Conservation (phyloP, 306 rosid genomes). For the Begonia fuchsioides region DNA sequence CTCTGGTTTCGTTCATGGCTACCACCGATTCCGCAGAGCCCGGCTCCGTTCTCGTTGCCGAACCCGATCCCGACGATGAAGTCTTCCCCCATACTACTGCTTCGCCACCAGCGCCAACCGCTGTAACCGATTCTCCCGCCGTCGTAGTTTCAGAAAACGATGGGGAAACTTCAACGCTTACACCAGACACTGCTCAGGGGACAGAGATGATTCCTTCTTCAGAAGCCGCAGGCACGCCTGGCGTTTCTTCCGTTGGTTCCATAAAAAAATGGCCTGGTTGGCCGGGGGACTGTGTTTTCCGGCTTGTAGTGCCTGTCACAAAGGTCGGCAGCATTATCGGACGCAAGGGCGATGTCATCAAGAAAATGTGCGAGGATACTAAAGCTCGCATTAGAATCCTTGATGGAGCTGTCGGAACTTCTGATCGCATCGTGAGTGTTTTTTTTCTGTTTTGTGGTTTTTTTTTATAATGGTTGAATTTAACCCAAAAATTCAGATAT, state of each 20-base stretch:
- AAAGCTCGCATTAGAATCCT: constrained; percentile 91
- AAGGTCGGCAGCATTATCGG: constrained; percentile 95
- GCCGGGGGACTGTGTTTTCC: constrained; percentile 87
- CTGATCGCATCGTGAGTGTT: constrained; percentile 77
- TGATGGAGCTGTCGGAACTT: constrained; percentile 67
- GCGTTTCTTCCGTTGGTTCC: constrained; percentile 7
- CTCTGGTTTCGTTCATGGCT: too few relatives aligned
- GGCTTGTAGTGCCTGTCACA: constrained; percentile 69
- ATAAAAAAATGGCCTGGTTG: constrained; percentile 90
- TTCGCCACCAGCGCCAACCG: too few relatives aligned
- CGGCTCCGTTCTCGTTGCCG: too few relatives aligned
- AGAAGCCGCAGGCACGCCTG: constrained; percentile 2
- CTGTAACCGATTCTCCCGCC: too few relatives aligned
- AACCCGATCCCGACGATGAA: too few relatives aligned
- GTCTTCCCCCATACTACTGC: too few relatives aligned
- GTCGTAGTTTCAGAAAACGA: too few relatives aligned
- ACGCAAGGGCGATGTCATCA: constrained; percentile 85
- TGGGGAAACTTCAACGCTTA: background rate
- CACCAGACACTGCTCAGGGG: constrained; percentile 8
- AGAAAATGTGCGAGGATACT: constrained; percentile 88
- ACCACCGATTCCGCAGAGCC: too few relatives aligned
- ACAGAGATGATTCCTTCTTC: constrained; percentile 2
- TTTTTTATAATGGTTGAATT: too few relatives aligned
- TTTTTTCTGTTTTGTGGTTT: too few relatives aligned
- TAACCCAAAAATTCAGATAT: too few relatives aligned